Evolutionary conservation across 2,329 filamentous ascomycete genomes (phyloP).

Genomic region (Zasmidium citrigriseum): DNA sequence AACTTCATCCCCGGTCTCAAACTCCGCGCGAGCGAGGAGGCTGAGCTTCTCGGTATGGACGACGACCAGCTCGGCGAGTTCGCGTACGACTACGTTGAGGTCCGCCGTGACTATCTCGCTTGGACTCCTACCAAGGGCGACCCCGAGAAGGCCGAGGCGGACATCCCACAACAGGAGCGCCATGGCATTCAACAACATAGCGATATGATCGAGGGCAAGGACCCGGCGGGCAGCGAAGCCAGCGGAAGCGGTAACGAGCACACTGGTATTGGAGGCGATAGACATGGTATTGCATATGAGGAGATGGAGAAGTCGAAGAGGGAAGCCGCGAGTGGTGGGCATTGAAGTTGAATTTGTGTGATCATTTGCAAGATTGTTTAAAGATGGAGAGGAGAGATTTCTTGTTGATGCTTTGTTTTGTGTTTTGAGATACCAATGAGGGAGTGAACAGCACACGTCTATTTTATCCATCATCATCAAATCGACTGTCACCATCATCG

Average conservation of each 20-base stretch:
- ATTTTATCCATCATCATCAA: background rate
- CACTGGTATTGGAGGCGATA: conserved; percentile 53
- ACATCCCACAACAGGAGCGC: conserved; percentile 64
- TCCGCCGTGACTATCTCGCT: conserved; percentile 82
- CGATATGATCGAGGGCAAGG: conserved; percentile 62
- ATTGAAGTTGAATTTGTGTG: conserved; percentile 8
- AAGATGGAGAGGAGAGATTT: background rate
- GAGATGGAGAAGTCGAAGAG: conserved; percentile 36
- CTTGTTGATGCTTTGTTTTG: background rate
- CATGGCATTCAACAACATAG: conserved; percentile 65
- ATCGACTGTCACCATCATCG: background rate
- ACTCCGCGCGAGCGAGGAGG: conserved; percentile 77
- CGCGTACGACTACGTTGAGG: conserved; percentile 87
- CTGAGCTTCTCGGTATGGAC: conserved; percentile 84
- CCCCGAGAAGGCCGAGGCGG: conserved; percentile 59
- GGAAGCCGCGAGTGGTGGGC: conserved; percentile 18
- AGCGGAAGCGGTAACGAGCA: conserved; percentile 44
- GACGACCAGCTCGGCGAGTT: conserved; percentile 90
- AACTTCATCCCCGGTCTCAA: conserved; percentile 75
- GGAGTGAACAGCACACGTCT: background rate
- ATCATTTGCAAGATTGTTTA: background rate
- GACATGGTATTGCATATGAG: conserved; percentile 54
- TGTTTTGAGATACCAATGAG: background rate
- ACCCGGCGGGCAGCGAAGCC: conserved; percentile 45
- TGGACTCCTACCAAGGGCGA: conserved; percentile 77